Conservation (phyloP, 768 basidiomycete species). For the Phanerochaete carnosa region DNA sequence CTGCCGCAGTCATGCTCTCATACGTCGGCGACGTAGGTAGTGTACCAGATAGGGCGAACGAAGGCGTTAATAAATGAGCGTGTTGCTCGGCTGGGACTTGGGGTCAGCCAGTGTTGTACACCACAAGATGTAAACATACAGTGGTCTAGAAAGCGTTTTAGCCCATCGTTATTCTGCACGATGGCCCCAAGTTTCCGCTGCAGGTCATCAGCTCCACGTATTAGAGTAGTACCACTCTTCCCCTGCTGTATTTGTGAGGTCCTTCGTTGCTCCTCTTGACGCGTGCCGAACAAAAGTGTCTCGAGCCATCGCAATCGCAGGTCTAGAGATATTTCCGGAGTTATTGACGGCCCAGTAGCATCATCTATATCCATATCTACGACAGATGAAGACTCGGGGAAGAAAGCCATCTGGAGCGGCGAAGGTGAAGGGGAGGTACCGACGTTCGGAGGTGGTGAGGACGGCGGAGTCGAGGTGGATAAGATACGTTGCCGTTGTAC, state of each 20-base stretch:
- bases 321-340: constrained; percentile 68
- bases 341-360: constrained; percentile 38
- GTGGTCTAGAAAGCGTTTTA: constrained; percentile 70
- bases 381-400: constrained; percentile 12
- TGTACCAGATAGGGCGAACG: constrained; percentile 71
- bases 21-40: constrained; percentile 47
- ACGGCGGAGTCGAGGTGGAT: constrained; percentile 49
- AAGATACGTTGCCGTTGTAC: constrained; percentile 61
- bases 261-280: constrained; percentile 34
- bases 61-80: constrained; percentile 67
- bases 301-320: constrained; percentile 79
- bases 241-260: constrained; percentile 26
- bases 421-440: constrained; percentile 9
- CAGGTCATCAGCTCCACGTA: constrained; percentile 56
- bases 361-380: constrained; percentile 6
- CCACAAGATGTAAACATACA: constrained; percentile 43
- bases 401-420: constrained; percentile 10
- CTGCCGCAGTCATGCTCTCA: constrained; percentile 61
- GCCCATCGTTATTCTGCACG: constrained; percentile 65
- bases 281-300: constrained; percentile 67
- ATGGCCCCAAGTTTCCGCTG: constrained; percentile 53
- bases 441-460: constrained; percentile 36
- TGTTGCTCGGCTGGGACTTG: constrained; percentile 68
- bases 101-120: not conserved
- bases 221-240: constrained; percentile 53